Conservation (phyloP, 305 asterid genomes). For the Solanum hybrid region DNA sequence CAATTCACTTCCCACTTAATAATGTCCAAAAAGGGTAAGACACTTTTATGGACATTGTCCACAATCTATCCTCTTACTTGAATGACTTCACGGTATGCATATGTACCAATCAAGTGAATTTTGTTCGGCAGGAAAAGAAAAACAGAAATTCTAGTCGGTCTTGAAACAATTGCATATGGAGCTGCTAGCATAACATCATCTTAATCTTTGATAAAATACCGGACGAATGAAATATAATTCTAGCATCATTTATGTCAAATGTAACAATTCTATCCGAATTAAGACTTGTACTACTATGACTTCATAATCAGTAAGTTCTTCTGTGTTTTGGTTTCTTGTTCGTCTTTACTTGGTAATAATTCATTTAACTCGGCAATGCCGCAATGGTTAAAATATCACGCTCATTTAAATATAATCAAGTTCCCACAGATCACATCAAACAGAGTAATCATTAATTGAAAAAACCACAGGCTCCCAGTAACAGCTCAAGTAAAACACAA, state of each 20-base stretch:
- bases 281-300: not conserved
- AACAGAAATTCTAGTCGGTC: not conserved
- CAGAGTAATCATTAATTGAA: not conserved
- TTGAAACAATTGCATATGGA: not conserved
- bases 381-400: not conserved
- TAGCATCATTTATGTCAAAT: not conserved
- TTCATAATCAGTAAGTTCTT: not conserved
- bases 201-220: not conserved
- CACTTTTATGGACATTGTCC: not conserved
- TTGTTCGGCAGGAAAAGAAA: not conserved
- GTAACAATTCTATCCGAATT: not conserved
- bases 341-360: not conserved
- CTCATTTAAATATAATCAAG: not conserved
- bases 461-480: not conserved
- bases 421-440: not conserved
- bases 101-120: not conserved
- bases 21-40: not conserved
- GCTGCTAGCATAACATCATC: not conserved
- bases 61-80: not conserved
- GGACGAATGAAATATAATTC: not conserved
- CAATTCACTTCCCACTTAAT: not conserved
- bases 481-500: not conserved
- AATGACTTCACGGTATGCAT: not conserved
- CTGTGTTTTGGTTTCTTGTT: not conserved
- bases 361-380: not conserved